Base-by-base conservation (phyloP, 345 rosid species). In the Streptanthus diversifolius region DNA sequence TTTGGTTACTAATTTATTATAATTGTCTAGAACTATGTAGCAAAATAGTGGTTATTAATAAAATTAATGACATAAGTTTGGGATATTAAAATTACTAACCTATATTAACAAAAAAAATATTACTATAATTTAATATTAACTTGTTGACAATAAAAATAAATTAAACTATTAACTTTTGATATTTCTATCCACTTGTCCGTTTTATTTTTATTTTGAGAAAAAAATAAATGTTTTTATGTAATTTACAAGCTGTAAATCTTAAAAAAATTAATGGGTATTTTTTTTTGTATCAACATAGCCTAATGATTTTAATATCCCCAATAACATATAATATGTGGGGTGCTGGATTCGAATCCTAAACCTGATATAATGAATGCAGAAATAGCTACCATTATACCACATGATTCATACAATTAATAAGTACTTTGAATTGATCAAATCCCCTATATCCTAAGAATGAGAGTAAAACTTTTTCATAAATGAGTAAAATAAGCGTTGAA, bases 401-500 rank as follows among this genome's bases (percentile, higher is more conserved):
- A n/a, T n/a, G n/a, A n/a, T n/a, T n/a, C n/a, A n/a, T n/a, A n/a
- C n/a, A n/a, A 5, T 25, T 15, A 66, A 21, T 39, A 15, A 47
- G 54, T 48, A 19, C 48, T 68, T 35, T 75, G 64, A 52, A 75
- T 68, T 52, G 53, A 61, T 60, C 58, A 35, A 69, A 32, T 51
- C 63, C 45, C 21, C 39, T 75, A 41, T 61, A 59, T 61, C 70
- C 35, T 75, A 52, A 75, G 70, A 52, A 40, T 60, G 69, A 59
- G 74, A 61, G 60, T 39, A 51, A 37, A 27, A n/a, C 5, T 29
- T 48, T 58, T 55, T 36, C 2, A 19, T 35, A 48, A 29, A 58
- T 30, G 61, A 74, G 32, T 37, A 47, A 40, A 51, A 15, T 74
- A 59, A 68, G 33, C 56, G 63, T 75, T 68, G 74, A 69, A 75